Percentiles rank a stretch among this genome's conserved stretches.
Conservation (phyloP, 1,139 yeast genomes). For the Saccharomyces hybrid region DNA sequence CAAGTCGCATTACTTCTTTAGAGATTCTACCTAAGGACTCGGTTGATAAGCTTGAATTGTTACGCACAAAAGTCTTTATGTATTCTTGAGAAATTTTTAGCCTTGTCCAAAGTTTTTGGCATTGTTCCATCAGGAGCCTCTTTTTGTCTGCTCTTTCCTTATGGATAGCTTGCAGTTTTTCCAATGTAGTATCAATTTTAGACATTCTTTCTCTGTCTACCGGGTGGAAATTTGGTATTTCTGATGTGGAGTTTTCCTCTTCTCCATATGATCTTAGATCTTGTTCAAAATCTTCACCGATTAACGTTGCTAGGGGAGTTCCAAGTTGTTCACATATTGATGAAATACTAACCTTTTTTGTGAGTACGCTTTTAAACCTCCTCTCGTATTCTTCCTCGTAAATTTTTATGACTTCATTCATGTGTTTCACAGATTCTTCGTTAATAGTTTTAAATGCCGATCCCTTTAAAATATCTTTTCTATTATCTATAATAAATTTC, state of each 20-base stretch:
- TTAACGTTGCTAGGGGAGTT: neutral
- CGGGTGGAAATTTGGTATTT: conserved; percentile 3
- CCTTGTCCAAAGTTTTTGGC: conserved; percentile 45
- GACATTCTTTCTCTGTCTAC: conserved; percentile 9
- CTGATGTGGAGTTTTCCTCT: neutral
- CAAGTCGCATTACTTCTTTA: conserved; percentile 50
- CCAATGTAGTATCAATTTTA: conserved; percentile 9
- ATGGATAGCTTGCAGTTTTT: conserved; percentile 18
- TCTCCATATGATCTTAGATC: neutral
- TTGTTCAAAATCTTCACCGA: neutral
- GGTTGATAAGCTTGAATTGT: conserved; percentile 33
- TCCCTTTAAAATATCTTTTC: conserved; percentile 19
- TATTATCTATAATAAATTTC: conserved; percentile 21
- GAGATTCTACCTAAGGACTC: conserved; percentile 32
- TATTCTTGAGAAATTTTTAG: conserved; percentile 39
- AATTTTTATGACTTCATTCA: conserved; percentile 10
- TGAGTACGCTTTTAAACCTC: conserved; percentile 6
- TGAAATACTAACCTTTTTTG: neutral
- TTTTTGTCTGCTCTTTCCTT: conserved; percentile 21
- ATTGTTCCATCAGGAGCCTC: conserved; percentile 27
- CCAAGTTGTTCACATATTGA: neutral
- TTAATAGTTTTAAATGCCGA: conserved; percentile 24
- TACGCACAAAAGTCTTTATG: conserved; percentile 34
- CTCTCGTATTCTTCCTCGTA: conserved; percentile 17
- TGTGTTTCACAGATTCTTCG: conserved; percentile 11